Conservation (phyloP, 306 rosid genomes). For the Malus sieversii region DNA sequence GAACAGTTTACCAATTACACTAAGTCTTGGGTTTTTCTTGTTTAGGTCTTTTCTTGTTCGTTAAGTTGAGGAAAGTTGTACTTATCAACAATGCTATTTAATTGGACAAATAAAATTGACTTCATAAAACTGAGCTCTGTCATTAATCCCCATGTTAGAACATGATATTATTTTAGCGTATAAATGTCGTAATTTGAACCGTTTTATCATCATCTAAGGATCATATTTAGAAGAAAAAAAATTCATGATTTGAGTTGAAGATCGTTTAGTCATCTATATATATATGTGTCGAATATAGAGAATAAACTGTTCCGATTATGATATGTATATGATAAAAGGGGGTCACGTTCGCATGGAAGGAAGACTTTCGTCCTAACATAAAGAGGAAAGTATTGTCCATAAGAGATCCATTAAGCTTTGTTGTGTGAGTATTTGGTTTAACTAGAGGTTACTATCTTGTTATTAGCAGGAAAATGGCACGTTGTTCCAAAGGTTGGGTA, state of each 20-base stretch:
- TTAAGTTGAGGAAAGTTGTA: too few relatives aligned
- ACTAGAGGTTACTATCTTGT: background rate
- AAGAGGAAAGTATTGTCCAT: background rate
- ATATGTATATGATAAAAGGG: background rate
- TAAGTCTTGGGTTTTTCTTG: too few relatives aligned
- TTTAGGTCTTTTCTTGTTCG: too few relatives aligned
- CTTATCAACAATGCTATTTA: background rate
- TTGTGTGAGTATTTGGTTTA: background rate
- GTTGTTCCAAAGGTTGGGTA: slow-evolving; percentile 6
- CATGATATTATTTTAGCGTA: background rate
- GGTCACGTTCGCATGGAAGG: background rate
- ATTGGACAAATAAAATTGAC: background rate
- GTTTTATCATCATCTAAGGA: background rate
- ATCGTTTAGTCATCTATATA: background rate
- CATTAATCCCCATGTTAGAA: too few relatives aligned
- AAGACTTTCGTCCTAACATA: background rate
- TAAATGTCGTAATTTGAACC: background rate
- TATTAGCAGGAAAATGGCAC: slow-evolving; percentile 35
- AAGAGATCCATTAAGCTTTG: background rate
- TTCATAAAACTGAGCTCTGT: background rate
- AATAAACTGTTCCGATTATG: too few relatives aligned
- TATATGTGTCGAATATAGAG: too few relatives aligned
- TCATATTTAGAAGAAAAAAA: background rate
- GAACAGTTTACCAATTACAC: too few relatives aligned
- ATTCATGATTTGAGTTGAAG: background rate